Percentiles rank a stretch among this genome's conserved stretches.
These are phyloP conservation scores for Cutaneotrichosporon dermatis DNA, from an alignment of 1,284 basidiomycete genomes.

Conservation along the genomic window DNA sequence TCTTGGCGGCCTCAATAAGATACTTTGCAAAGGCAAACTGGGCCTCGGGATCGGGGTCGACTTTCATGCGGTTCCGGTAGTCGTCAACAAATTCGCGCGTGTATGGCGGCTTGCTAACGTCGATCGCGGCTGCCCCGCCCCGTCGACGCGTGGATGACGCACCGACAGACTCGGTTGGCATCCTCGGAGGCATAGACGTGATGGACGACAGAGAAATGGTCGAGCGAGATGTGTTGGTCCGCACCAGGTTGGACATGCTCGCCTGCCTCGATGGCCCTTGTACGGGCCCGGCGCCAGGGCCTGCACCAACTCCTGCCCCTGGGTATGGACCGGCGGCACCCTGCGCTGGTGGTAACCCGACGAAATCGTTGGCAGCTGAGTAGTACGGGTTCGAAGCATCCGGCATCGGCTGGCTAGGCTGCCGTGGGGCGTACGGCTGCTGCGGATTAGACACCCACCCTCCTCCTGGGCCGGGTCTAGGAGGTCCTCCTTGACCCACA, in stretches of 20 bases:
- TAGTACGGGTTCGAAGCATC: conserved; percentile 46
- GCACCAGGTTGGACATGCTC: conserved; percentile 33
- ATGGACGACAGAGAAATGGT: conserved; percentile 30
- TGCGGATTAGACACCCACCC: conserved; percentile 15
- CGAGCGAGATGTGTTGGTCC: conserved; percentile 43
- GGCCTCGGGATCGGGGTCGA: conserved; percentile 96
- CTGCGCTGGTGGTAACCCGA: conserved; percentile 57
- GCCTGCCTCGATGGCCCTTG: conserved; percentile 30
- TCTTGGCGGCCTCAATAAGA: conserved; percentile 97
- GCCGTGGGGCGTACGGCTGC: conserved; percentile 29
- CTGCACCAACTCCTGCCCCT: neutral
- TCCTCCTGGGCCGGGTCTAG: neutral
- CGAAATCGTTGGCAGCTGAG: conserved; percentile 65
- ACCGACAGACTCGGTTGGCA: conserved; percentile 53
- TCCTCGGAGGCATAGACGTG: conserved; percentile 28
- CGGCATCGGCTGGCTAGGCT: conserved; percentile 5
- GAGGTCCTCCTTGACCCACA: neutral
- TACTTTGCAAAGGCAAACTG: conserved; percentile 97
- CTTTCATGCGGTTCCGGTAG: conserved; percentile 93
- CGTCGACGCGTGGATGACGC: conserved; percentile 50
- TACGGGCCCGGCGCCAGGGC: conserved; percentile 1
- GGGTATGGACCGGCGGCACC: conserved; percentile 23
- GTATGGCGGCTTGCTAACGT: conserved; percentile 78
- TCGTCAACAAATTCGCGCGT: conserved; percentile 97
- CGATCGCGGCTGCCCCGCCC: conserved; percentile 64